Conservation (phyloP, 108 stramenopile genomes). For the Skeletonema tropicum region DNA sequence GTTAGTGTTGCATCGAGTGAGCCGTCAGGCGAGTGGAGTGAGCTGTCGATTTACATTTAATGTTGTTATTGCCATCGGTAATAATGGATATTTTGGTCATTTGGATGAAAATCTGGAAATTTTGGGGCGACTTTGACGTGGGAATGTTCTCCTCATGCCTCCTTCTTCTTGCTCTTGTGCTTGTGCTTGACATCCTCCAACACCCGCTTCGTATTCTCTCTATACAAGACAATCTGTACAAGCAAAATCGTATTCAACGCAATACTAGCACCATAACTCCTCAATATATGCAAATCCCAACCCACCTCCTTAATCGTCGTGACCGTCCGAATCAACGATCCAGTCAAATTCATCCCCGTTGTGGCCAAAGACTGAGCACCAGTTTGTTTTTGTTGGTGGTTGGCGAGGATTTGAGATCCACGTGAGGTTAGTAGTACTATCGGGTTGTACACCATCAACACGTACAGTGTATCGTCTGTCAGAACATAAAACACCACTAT, state of each 20-base stretch:
- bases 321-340: constrained; percentile 63
- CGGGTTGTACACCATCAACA: constrained; percentile 68
- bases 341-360: constrained; percentile 65
- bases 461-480: constrained; percentile 53
- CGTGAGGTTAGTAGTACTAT: constrained; percentile 64
- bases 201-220: constrained; percentile 57
- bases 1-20: no score
- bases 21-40: no score
- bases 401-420: constrained; percentile 67
- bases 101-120: no score
- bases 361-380: constrained; percentile 78
- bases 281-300: constrained; percentile 66
- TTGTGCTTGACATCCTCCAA: constrained; percentile 38
- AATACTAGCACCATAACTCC: constrained; percentile 56
- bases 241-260: constrained; percentile 62
- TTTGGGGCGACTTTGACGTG: no score
- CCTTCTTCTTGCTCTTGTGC: constrained; percentile 64
- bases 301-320: constrained; percentile 85
- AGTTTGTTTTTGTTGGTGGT: constrained; percentile 68
- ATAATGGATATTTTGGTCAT: no score
- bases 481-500: constrained; percentile 50
- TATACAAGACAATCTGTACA: constrained; percentile 66
- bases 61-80: no score
- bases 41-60: no score
- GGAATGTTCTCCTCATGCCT: constrained; percentile 31